Evolutionary conservation across 2,329 filamentous ascomycete genomes (phyloP).

Genomic region (Podosphaera leucotricha): DNA sequence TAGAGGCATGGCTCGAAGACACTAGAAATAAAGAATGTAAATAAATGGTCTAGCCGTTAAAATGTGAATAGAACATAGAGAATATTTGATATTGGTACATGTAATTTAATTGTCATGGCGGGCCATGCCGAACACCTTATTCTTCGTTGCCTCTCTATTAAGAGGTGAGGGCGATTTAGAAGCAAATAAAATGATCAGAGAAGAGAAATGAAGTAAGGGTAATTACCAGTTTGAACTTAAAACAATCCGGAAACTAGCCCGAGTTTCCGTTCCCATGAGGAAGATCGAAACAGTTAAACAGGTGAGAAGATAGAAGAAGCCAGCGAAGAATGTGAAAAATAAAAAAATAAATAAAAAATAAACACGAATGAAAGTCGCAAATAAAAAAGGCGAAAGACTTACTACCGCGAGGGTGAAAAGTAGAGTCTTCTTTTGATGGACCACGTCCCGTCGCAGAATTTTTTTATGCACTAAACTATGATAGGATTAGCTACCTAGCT

Average conservation of each 20-base stretch:
- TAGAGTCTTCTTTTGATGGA: neutral
- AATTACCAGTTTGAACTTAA: neutral
- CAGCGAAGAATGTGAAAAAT: neutral
- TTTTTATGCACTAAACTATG: neutral
- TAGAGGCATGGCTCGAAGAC: conserved; percentile 6
- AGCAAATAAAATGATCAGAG: neutral
- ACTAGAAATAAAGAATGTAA: neutral
- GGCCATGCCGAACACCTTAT: neutral
- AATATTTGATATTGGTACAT: neutral
- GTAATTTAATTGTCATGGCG: neutral
- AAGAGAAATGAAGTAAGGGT: neutral
- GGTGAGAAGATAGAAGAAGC: neutral
- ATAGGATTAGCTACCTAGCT: neutral
- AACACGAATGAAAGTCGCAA: neutral
- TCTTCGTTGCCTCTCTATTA: neutral
- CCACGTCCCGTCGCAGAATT: neutral
- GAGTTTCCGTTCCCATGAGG: neutral
- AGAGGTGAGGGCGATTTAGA: neutral
- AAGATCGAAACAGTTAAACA: neutral
- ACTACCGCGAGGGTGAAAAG: neutral
- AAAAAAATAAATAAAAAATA: neutral
- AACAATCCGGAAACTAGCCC: neutral
- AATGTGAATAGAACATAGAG: neutral
- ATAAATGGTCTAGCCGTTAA: neutral
- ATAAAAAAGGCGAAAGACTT: neutral